Percentiles rank a stretch among this genome's conserved stretches.
Evolutionary conservation across 2,329 filamentous ascomycete genomes (phyloP).

Genomic region (Talaromyces sp.): DNA sequence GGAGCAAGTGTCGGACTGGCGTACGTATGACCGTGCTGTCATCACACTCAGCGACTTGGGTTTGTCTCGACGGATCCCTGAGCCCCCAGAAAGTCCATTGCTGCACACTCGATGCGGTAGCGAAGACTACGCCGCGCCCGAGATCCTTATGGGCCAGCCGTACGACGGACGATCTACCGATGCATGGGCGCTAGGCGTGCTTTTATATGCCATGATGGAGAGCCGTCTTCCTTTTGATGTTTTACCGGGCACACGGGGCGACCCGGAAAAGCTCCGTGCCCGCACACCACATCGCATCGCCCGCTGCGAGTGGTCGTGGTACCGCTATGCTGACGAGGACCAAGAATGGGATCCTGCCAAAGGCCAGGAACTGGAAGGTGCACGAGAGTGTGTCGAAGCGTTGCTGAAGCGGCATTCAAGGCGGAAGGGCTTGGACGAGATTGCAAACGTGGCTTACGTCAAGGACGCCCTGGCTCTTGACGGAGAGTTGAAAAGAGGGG

Average conservation of each 20-base stretch:
- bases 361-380: conserved; percentile 63
- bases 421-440: conserved; percentile 68
- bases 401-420: conserved; percentile 76
- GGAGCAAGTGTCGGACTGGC: conserved; percentile 62
- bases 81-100: conserved; percentile 68
- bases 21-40: conserved; percentile 71
- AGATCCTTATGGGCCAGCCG: conserved; percentile 89
- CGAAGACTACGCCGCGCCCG: conserved; percentile 94
- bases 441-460: conserved; percentile 72
- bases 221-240: conserved; percentile 91
- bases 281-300: conserved; percentile 91
- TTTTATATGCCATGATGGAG: conserved; percentile 90
- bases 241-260: conserved; percentile 66
- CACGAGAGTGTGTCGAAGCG: conserved; percentile 75
- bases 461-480: conserved; percentile 64
- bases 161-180: conserved; percentile 92
- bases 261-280: conserved; percentile 68
- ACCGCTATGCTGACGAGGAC: conserved; percentile 73
- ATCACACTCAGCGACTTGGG: conserved; percentile 89
- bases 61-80: conserved; percentile 73
- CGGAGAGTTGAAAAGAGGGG: conserved; percentile 47
- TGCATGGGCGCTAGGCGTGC: conserved; percentile 89
- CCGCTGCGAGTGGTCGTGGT: conserved; percentile 92
- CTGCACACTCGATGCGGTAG: conserved; percentile 92
- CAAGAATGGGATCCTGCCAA: conserved; percentile 76